Evolutionary conservation across 2,329 filamentous ascomycete species (phyloP), one percentile per base, ranked within the genome.

Genomic region (Arachnomyces sp.): DNA sequence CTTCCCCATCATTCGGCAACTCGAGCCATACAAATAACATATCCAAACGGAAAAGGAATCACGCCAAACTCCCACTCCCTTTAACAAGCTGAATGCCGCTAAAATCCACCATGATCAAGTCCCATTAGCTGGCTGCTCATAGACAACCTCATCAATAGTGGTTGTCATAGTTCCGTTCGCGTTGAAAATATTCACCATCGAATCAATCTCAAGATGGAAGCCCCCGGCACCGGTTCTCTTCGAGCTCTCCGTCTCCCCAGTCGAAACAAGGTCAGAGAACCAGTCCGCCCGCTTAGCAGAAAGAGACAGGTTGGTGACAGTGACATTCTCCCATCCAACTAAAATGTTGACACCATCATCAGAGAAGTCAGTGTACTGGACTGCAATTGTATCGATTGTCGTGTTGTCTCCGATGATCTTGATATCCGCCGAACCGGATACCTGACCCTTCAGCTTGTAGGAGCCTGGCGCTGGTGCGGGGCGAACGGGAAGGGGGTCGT

Each of bases 101-200:
- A n/a, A n/a, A n/a, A n/a, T n/a, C n/a, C n/a, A n/a, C n/a, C n/a
- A n/a, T n/a, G n/a, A 34, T 44, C 18, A 61, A 5, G 58, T 54
- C 4, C 56, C 57, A 43, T 66, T 64, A 0, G 45, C 48, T 4
- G 66, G 66, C 47, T 69, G 67, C 3, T 48, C 40, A 45, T 63
- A 70, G 17, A 43, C 45, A 1, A 52, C 45, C 0, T 61, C 65
- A 41, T 65, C 57, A 20, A 67, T 40, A 0, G 50, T 60, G 1
- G 63, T 69, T 2, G 49, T 59, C 39, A 69, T 38, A 1, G 59
- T 64, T 1, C 67, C 67, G 42, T 61, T 68, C 0, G 65, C 63
- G 6, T 63, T 43, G 45, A 68, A 68, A 0, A 63, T 54, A 31
- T 68, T 70, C 3, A 42, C 47, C 47, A 64, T 37, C 2, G 52